These are phyloP conservation scores for Aspergillus hancockii DNA, from an alignment of 495 filamentous ascomycete genomes.

Conservation along the genomic window DNA sequence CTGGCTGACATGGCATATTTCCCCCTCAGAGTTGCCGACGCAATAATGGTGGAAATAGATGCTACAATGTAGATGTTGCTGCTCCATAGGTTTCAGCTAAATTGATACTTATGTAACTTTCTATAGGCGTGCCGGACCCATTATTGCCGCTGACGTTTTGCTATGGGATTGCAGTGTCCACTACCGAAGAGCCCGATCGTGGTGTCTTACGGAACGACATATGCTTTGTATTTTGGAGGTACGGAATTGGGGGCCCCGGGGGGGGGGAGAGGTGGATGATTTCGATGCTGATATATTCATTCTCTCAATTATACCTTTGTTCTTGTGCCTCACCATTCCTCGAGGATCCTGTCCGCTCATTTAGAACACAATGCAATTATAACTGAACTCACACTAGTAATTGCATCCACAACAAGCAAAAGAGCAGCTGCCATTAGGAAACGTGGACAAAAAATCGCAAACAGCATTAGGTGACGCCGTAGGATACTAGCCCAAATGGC, in stretches of 20 bases:
- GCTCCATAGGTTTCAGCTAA: neutral
- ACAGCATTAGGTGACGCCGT: conserved; percentile 89
- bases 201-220: too few species aligned
- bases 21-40: neutral
- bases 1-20: neutral
- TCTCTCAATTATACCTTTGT: neutral
- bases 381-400: neutral
- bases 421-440: conserved; percentile 78
- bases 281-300: neutral
- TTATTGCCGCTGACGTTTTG: too few species aligned
- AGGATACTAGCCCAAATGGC: conserved; percentile 82
- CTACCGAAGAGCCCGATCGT: too few species aligned
- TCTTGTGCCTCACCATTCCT: neutral
- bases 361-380: neutral
- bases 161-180: too few species aligned
- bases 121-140: neutral
- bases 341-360: neutral
- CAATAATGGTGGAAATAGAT: neutral
- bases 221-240: too few species aligned
- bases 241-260: neutral
- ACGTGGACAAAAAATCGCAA: conserved; percentile 83
- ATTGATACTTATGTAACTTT: neutral
- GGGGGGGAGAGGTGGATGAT: neutral
- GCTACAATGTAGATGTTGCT: neutral
- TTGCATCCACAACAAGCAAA: conserved; percentile 66